Evolutionary conservation across 306 rosid genomes (phyloP).

Genomic region (Echinosophora koreensis): DNA sequence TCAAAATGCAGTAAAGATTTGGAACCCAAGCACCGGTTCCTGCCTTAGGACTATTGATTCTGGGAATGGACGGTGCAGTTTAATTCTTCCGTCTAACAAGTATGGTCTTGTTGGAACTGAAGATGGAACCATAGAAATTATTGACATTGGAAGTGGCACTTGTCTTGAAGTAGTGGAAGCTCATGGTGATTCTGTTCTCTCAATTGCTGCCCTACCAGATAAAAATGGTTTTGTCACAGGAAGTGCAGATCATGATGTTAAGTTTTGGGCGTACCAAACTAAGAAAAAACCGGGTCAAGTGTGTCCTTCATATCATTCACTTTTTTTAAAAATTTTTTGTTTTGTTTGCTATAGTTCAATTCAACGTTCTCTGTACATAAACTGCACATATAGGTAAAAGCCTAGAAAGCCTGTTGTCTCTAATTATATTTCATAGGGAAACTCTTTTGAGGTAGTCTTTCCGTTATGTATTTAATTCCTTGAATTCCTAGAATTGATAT

Average conservation of each 20-base stretch:
- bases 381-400: conserved; percentile 21
- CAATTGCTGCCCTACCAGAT: conserved; percentile 78
- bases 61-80: conserved; percentile 86
- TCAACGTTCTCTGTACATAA: conserved; percentile 28
- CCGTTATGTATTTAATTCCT: neutral
- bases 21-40: conserved; percentile 94
- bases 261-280: conserved; percentile 88
- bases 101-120: conserved; percentile 96
- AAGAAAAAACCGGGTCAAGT: conserved; percentile 82
- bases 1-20: conserved; percentile 89
- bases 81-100: conserved; percentile 74
- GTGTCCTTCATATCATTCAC: conserved; percentile 51
- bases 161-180: conserved; percentile 83
- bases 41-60: conserved; percentile 96
- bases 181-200: conserved; percentile 80
- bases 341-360: conserved; percentile 6
- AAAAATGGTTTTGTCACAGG: conserved; percentile 87
- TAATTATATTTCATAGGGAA: conserved; percentile 16
- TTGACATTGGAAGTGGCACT: conserved; percentile 89
- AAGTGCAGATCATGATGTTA: conserved; percentile 92
- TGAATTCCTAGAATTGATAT: conserved; percentile 11
- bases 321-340: neutral
- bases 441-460: conserved; percentile 6
- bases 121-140: conserved; percentile 78
- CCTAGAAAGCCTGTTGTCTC: neutral